Evolutionary conservation across 2,329 filamentous ascomycete genomes (phyloP).

Genomic region (Chaetothyriales sp.): DNA sequence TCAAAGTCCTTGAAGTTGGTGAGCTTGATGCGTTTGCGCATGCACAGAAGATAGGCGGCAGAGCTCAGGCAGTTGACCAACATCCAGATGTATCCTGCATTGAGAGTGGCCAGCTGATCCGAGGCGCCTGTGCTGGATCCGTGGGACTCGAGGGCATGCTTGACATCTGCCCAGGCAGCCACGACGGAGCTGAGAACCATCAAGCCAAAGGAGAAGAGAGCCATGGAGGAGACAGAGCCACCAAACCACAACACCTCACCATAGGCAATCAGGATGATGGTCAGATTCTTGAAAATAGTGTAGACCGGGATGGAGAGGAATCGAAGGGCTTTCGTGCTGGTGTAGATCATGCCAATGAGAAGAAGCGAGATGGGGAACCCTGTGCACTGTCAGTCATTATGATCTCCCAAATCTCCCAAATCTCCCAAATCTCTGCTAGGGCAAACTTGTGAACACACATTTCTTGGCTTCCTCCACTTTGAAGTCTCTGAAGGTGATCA

Average conservation of each 20-base stretch:
- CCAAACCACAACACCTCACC: slow-evolving; percentile 98
- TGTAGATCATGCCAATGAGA: slow-evolving; percentile 98
- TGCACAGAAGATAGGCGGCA: slow-evolving; percentile 73
- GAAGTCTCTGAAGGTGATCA: slow-evolving; percentile 75
- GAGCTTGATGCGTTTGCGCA: slow-evolving; percentile 98
- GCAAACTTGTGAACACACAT: slow-evolving; percentile 44
- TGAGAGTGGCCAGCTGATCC: slow-evolving; percentile 70
- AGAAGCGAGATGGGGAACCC: slow-evolving; percentile 95
- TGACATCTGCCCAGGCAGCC: slow-evolving; percentile 94
- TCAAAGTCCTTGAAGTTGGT: slow-evolving; percentile 99
- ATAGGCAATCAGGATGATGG: slow-evolving; percentile 96
- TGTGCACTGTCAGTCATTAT: slow-evolving; percentile 25
- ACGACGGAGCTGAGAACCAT: slow-evolving; percentile 94
- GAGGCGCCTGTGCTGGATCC: slow-evolving; percentile 44
- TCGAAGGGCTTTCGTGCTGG: slow-evolving; percentile 85
- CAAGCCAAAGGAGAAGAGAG: slow-evolving; percentile 82
- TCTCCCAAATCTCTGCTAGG: neutral
- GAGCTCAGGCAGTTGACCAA: slow-evolving; percentile 90
- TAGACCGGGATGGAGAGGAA: slow-evolving; percentile 96
- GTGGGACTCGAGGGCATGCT: slow-evolving; percentile 58
- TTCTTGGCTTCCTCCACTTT: slow-evolving; percentile 79
- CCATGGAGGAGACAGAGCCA: slow-evolving; percentile 71
- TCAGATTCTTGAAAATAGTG: slow-evolving; percentile 99
- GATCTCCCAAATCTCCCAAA: too few species aligned
- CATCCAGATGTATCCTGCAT: slow-evolving; percentile 97